phyloP scores from a whole-genome alignment of 805 yeast species.

The Yarrowia sp. region DNA sequence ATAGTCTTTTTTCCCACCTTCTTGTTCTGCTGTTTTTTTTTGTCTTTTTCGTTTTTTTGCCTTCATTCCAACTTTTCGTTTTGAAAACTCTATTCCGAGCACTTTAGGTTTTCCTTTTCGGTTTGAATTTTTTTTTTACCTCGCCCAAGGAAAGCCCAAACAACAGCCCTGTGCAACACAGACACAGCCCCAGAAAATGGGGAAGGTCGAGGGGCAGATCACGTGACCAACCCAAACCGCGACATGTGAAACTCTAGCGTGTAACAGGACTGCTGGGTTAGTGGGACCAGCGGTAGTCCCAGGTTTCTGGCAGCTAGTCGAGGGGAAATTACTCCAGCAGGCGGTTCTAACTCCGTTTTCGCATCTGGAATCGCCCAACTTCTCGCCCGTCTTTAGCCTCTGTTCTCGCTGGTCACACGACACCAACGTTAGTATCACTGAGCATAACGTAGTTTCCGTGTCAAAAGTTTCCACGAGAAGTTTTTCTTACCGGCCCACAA shows the following conservation, averaged over 20 bases:
- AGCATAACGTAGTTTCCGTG: neutral
- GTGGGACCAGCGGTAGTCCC: too few relatives aligned
- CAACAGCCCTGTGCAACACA: neutral
- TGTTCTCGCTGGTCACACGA: neutral
- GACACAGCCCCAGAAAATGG: slow-evolving; percentile 11
- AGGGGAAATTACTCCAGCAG: neutral
- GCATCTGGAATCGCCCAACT: neutral
- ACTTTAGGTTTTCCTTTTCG: neutral
- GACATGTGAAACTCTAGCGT: neutral
- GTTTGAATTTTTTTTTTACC: neutral
- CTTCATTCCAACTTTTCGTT: neutral
- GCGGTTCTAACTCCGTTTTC: neutral
- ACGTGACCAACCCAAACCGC: neutral
- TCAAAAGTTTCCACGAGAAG: neutral
- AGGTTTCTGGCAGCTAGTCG: too few relatives aligned
- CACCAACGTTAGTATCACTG: neutral
- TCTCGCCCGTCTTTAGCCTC: neutral
- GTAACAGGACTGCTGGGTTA: too few relatives aligned
- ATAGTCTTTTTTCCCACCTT: neutral
- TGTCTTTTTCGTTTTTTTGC: neutral
- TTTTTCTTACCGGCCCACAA: neutral
- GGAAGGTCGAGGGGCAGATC: slow-evolving; percentile 18
- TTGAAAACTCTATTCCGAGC: neutral
- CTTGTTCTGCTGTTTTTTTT: slow-evolving; percentile 10
- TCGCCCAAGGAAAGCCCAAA: slow-evolving; percentile 6